Percentiles rank a stretch among this genome's conserved stretches.
These are phyloP conservation scores for Diaporthe longicolla DNA, from an alignment of 2,329 filamentous ascomycete genomes.

Conservation along the genomic window DNA sequence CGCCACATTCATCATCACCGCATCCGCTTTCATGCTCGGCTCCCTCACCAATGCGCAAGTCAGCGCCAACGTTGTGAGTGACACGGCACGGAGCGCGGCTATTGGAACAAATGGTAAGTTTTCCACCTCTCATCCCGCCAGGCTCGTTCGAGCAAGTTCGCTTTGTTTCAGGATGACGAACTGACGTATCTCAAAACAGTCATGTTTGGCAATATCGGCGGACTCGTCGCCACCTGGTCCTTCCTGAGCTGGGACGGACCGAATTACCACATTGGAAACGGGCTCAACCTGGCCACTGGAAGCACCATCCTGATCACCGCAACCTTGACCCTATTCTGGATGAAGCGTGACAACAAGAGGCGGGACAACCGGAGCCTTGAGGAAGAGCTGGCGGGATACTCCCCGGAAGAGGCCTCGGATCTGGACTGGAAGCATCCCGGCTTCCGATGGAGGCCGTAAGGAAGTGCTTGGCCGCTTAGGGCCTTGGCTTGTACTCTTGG, in stretches of 20 bases:
- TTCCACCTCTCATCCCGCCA: too few species aligned
- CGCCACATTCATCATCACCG: constrained; percentile 78
- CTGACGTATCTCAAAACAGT: constrained; percentile 53
- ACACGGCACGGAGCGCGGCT: constrained; percentile 76
- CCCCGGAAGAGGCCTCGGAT: constrained; percentile 67
- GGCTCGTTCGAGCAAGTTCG: neutral
- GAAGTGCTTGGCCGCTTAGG: neutral
- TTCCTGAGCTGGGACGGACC: constrained; percentile 75
- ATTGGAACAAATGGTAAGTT: constrained; percentile 67
- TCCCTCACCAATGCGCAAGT: constrained; percentile 77
- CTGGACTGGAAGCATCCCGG: constrained; percentile 77
- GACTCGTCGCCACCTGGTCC: constrained; percentile 75
- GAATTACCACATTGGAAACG: constrained; percentile 79
- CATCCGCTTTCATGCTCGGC: constrained; percentile 74
- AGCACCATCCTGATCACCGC: constrained; percentile 65
- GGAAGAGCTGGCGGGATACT: constrained; percentile 66
- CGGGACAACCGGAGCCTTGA: constrained; percentile 62
- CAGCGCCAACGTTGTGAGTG: constrained; percentile 79
- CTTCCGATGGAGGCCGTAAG: constrained; percentile 67
- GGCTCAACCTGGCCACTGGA: constrained; percentile 74
- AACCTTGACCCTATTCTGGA: constrained; percentile 68
- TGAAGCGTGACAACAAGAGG: constrained; percentile 71
- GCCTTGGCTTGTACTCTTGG: constrained; percentile 2
- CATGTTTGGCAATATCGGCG: constrained; percentile 82
- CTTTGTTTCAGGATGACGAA: too few species aligned